A percentile compares a stretch with the other conserved stretches of the same genome.
Evolutionary conservation across 208 protist genomes (phyloP).

Genomic region (Herpetomonas muscarum): DNA sequence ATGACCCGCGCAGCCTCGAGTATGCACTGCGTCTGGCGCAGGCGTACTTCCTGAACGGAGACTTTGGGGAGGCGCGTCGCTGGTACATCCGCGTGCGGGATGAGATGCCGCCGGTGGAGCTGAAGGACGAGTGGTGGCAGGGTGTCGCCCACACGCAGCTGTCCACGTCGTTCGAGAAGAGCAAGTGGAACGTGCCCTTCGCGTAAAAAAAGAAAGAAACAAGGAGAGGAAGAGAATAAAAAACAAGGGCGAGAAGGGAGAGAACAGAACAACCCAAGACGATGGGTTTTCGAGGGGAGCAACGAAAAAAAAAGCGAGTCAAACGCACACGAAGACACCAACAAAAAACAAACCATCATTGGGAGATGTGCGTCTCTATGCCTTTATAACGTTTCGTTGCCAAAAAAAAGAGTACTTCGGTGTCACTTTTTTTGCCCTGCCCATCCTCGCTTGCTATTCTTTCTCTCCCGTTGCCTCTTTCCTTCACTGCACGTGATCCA

Average conservation of each 20-base stretch:
- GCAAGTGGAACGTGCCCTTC: slow-evolving; percentile 82
- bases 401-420: too few species aligned
- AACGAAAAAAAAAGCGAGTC: too few species aligned
- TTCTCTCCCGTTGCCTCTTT: not conserved
- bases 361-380: too few species aligned
- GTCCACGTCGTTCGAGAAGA: slow-evolving; percentile 63
- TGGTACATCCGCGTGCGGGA: slow-evolving; percentile 83
- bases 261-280: too few species aligned
- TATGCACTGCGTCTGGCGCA: slow-evolving; percentile 77
- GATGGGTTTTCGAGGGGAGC: too few species aligned
- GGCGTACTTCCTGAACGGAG: slow-evolving; percentile 77
- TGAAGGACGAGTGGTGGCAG: slow-evolving; percentile 77
- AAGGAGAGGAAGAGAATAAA: slow-evolving; percentile 5
- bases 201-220: slow-evolving; percentile 31
- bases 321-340: too few species aligned
- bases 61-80: slow-evolving; percentile 63
- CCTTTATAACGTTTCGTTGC: too few species aligned
- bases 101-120: slow-evolving; percentile 72
- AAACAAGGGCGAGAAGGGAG: too few species aligned
- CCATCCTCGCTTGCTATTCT: not conserved
- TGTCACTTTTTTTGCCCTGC: too few species aligned
- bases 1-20: slow-evolving; percentile 69
- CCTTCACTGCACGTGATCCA: not conserved
- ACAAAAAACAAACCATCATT: too few species aligned
- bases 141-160: slow-evolving; percentile 78